These are phyloP conservation scores for Teratosphaeria gauchensis DNA, from an alignment of 2,329 filamentous ascomycete species.

Conservation along the genomic window DNA sequence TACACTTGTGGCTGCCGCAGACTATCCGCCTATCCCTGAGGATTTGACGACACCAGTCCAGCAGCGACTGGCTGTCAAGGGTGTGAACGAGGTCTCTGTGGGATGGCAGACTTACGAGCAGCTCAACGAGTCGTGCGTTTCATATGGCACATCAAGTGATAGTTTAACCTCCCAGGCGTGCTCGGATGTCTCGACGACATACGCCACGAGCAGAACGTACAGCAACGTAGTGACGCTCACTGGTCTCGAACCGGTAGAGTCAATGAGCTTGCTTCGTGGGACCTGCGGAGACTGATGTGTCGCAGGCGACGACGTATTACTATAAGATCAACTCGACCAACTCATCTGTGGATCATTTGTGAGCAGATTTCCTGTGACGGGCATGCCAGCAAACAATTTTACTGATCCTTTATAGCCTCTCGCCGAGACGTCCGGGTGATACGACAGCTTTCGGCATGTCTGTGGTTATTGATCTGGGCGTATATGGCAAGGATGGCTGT, in stretches of 20 bases:
- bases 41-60: constrained; percentile 41
- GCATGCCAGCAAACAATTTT: not conserved
- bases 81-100: constrained; percentile 40
- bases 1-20: not conserved
- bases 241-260: constrained; percentile 32
- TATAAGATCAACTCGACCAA: constrained; percentile 51
- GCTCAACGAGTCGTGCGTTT: constrained; percentile 39
- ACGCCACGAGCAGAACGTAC: constrained; percentile 46
- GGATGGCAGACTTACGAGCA: constrained; percentile 49
- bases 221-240: constrained; percentile 41
- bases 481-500: constrained; percentile 45
- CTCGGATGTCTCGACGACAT: constrained; percentile 40
- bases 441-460: constrained; percentile 43
- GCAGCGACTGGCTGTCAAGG: constrained; percentile 44
- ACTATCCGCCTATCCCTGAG: not conserved
- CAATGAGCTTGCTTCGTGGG: not conserved
- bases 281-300: not conserved
- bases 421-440: constrained; percentile 45
- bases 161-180: constrained; percentile 35
- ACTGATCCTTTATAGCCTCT: constrained; percentile 23
- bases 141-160: constrained; percentile 39
- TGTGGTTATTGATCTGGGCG: constrained; percentile 45
- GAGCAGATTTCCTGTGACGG: not conserved
- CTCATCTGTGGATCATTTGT: constrained; percentile 43
- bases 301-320: constrained; percentile 44